Evolutionary conservation across 139 green algal genomes (phyloP).

Genomic region (Nannochloris sp.): DNA sequence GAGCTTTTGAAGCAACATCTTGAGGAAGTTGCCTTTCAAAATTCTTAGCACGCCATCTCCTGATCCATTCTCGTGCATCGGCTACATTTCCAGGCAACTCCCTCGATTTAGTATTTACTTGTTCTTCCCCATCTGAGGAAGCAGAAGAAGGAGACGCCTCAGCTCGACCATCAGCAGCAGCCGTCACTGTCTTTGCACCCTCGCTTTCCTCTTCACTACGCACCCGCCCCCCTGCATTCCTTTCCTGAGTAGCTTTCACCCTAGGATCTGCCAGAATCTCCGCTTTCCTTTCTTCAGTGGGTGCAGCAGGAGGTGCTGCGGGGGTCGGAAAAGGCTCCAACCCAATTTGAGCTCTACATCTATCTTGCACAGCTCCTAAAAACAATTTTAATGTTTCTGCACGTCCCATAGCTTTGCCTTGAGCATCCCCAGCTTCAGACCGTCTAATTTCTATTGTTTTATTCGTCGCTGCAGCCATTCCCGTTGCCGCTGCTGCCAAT

Average conservation of each 20-base stretch:
- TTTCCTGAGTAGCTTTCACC: conserved; percentile 4
- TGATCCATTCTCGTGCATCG: conserved; percentile 24
- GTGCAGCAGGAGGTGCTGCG: conserved; percentile 52
- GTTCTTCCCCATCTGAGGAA: background rate
- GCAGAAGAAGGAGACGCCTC: background rate
- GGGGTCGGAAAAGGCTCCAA: conserved; percentile 61
- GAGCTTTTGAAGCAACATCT: too few relatives aligned
- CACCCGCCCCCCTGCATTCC: conserved; percentile 26
- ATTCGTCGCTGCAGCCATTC: conserved; percentile 37
- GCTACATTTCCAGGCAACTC: conserved; percentile 11
- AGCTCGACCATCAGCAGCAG: conserved; percentile 10
- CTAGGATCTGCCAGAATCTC: conserved; percentile 50
- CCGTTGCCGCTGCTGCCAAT: conserved; percentile 30
- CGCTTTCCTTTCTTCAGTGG: conserved; percentile 49
- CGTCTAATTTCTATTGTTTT: conserved; percentile 79
- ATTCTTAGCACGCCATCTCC: conserved; percentile 32
- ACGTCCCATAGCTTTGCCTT: conserved; percentile 38
- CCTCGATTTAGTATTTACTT: background rate
- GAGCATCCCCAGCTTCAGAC: conserved; percentile 39
- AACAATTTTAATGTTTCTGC: conserved; percentile 47
- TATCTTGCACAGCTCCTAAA: conserved; percentile 42
- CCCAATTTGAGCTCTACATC: conserved; percentile 44
- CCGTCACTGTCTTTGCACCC: conserved; percentile 16
- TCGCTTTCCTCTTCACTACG: conserved; percentile 20
- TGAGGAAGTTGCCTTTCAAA: conserved; percentile 24